Percentiles rank a stretch among this genome's conserved stretches.
These are phyloP conservation scores for Yamadazyma ubonensis DNA, from an alignment of 805 yeast species.

Conservation along the genomic window DNA sequence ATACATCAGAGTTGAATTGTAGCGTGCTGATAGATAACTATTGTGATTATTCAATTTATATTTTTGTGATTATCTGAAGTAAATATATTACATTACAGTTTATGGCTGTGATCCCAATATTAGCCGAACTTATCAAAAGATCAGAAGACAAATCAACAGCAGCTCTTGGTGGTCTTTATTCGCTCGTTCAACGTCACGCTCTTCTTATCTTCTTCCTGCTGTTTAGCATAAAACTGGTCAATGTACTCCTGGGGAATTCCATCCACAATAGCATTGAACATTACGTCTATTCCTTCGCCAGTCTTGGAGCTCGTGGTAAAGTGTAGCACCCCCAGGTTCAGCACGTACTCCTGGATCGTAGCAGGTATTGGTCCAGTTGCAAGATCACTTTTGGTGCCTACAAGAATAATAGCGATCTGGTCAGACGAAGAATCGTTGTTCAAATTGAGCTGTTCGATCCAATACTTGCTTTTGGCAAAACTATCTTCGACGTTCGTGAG, in stretches of 20 bases:
- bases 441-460: slow-evolving; percentile 77
- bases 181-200: slow-evolving; percentile 12
- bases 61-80: too few relatives aligned
- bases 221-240: slow-evolving; percentile 15
- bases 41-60: too few relatives aligned
- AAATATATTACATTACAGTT: too few relatives aligned
- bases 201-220: slow-evolving; percentile 8
- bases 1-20: too few relatives aligned
- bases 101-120: too few relatives aligned
- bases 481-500: slow-evolving; percentile 48
- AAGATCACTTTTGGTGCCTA: slow-evolving; percentile 85
- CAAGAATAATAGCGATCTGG: slow-evolving; percentile 44
- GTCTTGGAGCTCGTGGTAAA: slow-evolving; percentile 66
- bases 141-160: slow-evolving; percentile 12
- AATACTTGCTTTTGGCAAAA: slow-evolving; percentile 73
- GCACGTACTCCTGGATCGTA: slow-evolving; percentile 14
- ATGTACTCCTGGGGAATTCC: slow-evolving; percentile 32
- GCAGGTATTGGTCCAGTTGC: slow-evolving; percentile 19
- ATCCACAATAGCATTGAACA: slow-evolving; percentile 33
- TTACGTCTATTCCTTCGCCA: slow-evolving; percentile 55
- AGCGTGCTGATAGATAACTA: too few relatives aligned
- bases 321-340: slow-evolving; percentile 18
- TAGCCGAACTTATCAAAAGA: too few relatives aligned
- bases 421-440: slow-evolving; percentile 22
- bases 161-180: slow-evolving; percentile 4